Conservation (phyloP, 1,139 yeast genomes). For the Kurtzmaniella quercitrusa region DNA sequence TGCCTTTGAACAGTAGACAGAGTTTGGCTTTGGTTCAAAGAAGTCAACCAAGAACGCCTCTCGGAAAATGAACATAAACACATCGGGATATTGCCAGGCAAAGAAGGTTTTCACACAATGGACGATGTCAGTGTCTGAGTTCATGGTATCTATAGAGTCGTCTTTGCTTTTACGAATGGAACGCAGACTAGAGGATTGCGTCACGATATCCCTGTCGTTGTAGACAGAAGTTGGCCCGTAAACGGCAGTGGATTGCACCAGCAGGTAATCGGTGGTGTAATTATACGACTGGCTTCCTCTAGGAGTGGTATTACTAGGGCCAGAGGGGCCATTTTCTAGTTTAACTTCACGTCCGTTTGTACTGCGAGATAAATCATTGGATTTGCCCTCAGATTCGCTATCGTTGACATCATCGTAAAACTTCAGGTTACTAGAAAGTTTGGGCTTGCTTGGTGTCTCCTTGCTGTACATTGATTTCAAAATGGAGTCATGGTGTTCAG, state of each 20-base stretch:
- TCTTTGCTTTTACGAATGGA: constrained; percentile 17
- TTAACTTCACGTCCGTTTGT: background rate
- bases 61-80: constrained; percentile 57
- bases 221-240: constrained; percentile 53
- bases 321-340: background rate
- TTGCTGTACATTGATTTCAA: background rate
- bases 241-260: constrained; percentile 24
- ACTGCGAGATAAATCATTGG: background rate
- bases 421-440: background rate
- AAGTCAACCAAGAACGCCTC: constrained; percentile 61
- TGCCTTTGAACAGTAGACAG: constrained; percentile 47
- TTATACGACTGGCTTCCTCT: background rate
- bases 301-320: background rate
- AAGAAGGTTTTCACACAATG: constrained; percentile 54
- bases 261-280: background rate
- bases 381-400: background rate
- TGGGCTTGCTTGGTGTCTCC: background rate
- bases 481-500: constrained; percentile 2
- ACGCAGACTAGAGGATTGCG: constrained; percentile 15
- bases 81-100: constrained; percentile 64
- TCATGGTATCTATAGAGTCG: constrained; percentile 22
- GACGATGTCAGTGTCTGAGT: constrained; percentile 39
- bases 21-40: constrained; percentile 45
- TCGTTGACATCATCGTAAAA: background rate
- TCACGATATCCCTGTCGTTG: constrained; percentile 26